Evolutionary conservation across 1,284 basidiomycete species (phyloP).

Genomic region (Chalciporus sp.): DNA sequence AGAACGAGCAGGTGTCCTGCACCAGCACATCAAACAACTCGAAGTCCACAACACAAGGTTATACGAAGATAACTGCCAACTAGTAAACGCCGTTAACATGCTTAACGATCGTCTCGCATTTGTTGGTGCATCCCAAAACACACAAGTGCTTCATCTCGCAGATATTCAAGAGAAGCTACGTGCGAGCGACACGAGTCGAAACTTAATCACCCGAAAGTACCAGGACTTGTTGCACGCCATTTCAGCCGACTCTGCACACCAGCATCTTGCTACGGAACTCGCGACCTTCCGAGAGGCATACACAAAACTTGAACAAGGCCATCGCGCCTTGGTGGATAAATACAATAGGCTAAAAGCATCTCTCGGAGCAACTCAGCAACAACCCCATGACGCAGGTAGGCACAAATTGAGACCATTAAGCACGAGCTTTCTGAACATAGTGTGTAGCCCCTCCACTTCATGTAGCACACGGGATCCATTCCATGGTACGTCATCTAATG

Average conservation of each 20-base stretch:
- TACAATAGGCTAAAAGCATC: constrained; percentile 22
- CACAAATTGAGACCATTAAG: not conserved
- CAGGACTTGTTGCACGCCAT: constrained; percentile 24
- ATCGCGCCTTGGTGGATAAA: constrained; percentile 25
- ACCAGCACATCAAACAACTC: constrained; percentile 32
- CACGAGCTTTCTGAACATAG: not conserved
- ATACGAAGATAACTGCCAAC: constrained; percentile 51
- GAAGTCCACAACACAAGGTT: constrained; percentile 49
- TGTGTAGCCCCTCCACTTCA: not conserved
- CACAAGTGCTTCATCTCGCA: constrained; percentile 21
- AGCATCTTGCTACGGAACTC: constrained; percentile 23
- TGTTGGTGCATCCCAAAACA: constrained; percentile 15
- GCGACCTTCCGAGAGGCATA: constrained; percentile 19
- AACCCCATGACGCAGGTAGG: constrained; percentile 12
- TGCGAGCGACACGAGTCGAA: constrained; percentile 19
- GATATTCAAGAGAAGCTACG: constrained; percentile 31
- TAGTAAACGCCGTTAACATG: constrained; percentile 34
- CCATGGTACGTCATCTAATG: constrained; percentile 16
- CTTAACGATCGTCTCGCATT: constrained; percentile 34
- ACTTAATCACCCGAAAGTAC: constrained; percentile 23
- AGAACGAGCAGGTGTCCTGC: constrained; percentile 36
- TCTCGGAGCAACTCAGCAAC: constrained; percentile 11
- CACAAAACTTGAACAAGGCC: constrained; percentile 23
- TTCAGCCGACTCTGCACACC: constrained; percentile 19
- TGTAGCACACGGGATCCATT: constrained; percentile 8